These are phyloP conservation scores for Mycena galericulata DNA, from an alignment of 768 basidiomycete species.

Conservation along the genomic window DNA sequence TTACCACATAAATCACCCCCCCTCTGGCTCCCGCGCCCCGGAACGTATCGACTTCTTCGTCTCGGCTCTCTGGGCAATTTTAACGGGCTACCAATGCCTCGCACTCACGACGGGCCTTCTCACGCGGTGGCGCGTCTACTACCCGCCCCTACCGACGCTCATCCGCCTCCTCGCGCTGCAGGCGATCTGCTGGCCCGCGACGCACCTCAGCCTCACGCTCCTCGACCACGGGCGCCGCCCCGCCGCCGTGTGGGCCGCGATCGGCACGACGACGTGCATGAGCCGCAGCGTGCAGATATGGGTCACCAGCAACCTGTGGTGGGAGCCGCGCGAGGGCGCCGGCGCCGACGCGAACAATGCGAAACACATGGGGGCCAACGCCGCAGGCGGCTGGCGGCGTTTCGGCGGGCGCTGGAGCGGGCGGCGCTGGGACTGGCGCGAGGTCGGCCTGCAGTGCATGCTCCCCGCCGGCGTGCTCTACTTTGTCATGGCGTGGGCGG, in stretches of 20 bases:
- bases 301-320: conserved; percentile 92
- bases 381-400: conserved; percentile 53
- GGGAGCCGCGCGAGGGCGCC: conserved; percentile 49
- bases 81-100: conserved; percentile 93
- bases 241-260: conserved; percentile 89
- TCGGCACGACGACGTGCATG: conserved; percentile 89
- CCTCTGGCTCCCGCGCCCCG: conserved; percentile 52
- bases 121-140: conserved; percentile 91
- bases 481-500: conserved; percentile 84
- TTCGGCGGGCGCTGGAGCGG: conserved; percentile 66
- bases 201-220: conserved; percentile 83
- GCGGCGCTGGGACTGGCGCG: conserved; percentile 85
- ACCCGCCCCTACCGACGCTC: conserved; percentile 87
- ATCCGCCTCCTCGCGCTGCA: conserved; percentile 93
- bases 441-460: conserved; percentile 76
- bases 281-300: conserved; percentile 91
- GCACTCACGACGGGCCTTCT: conserved; percentile 89
- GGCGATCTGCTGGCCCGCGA: conserved; percentile 97
- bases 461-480: conserved; percentile 82
- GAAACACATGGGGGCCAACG: background rate
- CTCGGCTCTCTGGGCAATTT: conserved; percentile 79
- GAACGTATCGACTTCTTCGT: conserved; percentile 74
- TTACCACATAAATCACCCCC: conserved; percentile 64
- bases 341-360: background rate
- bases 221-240: conserved; percentile 79